A percentile compares a stretch with the other conserved stretches of the same genome.
These are phyloP conservation scores for Ulota crispa DNA, from an alignment of 225 moss, liverwort and hornwort genomes.

Conservation along the genomic window DNA sequence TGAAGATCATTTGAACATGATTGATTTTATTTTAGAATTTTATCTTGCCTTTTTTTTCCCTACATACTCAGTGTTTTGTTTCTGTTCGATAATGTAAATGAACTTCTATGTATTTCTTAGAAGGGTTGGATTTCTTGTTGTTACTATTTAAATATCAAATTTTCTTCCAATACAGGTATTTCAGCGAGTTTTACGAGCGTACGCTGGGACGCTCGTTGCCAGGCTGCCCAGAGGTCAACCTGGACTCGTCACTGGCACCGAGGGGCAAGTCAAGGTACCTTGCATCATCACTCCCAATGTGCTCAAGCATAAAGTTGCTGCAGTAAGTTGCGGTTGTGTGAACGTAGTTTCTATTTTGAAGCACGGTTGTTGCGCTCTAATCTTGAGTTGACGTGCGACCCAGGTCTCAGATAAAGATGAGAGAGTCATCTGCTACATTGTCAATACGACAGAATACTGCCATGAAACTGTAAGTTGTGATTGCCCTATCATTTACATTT, in stretches of 20 bases:
- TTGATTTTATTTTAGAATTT: neutral
- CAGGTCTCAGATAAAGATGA: constrained; percentile 97
- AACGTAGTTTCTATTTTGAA: neutral
- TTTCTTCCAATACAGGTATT: constrained; percentile 63
- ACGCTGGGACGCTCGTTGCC: constrained; percentile 79
- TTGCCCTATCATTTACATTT: neutral
- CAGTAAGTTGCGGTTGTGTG: neutral
- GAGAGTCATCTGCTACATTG: constrained; percentile 95
- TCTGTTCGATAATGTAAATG: neutral
- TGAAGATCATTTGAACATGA: neutral
- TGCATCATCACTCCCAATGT: neutral
- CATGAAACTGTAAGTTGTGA: constrained; percentile 81
- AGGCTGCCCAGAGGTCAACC: constrained; percentile 94
- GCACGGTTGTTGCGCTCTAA: constrained; percentile 17
- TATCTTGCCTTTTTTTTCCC: neutral
- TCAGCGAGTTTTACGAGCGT: constrained; percentile 86
- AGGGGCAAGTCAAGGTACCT: constrained; percentile 95
- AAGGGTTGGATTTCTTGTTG: neutral
- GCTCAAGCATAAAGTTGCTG: constrained; percentile 5
- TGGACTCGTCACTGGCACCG: constrained; percentile 90
- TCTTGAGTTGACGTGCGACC: constrained; percentile 19
- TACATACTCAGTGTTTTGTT: neutral
- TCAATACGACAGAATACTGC: constrained; percentile 99
- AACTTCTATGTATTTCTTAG: neutral
- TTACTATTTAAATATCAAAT: neutral